Conservation (phyloP, 2,329 filamentous ascomycete genomes). For the Alternaria arbusti region DNA sequence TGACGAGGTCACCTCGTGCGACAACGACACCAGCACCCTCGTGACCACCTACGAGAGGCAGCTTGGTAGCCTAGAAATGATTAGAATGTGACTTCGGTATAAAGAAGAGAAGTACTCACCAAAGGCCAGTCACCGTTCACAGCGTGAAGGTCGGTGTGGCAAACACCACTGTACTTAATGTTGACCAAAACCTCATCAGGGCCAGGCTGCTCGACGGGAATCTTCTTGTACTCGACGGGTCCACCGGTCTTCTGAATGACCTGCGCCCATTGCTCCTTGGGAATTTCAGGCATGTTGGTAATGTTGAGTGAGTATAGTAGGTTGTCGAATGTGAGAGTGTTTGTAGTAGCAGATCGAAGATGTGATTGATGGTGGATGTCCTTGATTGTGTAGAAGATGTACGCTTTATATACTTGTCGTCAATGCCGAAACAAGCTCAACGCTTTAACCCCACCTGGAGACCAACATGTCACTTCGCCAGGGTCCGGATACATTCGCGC, state of each 20-base stretch:
- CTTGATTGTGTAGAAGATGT: not conserved
- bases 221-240: conserved; percentile 74
- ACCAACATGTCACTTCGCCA: conserved; percentile 1
- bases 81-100: conserved; percentile 18
- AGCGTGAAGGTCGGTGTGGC: conserved; percentile 84
- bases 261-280: conserved; percentile 87
- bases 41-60: conserved; percentile 83
- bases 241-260: conserved; percentile 83
- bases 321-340: not conserved
- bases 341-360: conserved; percentile 13
- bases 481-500: conserved; percentile 16
- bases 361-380: conserved; percentile 13
- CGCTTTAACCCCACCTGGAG: conserved; percentile 18
- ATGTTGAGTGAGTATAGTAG: not conserved
- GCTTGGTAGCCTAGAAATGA: conserved; percentile 64
- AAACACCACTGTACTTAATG: conserved; percentile 88
- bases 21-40: conserved; percentile 84
- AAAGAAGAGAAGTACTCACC: conserved; percentile 21
- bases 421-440: conserved; percentile 7
- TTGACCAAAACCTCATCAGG: conserved; percentile 92
- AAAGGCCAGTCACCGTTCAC: conserved; percentile 91
- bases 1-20: conserved; percentile 75
- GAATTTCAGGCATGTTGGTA: conserved; percentile 64
- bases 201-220: conserved; percentile 79
- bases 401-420: conserved; percentile 28